Base-by-base conservation (phyloP, 306 rosid genomes). In the Macrotyloma uniflorum region DNA sequence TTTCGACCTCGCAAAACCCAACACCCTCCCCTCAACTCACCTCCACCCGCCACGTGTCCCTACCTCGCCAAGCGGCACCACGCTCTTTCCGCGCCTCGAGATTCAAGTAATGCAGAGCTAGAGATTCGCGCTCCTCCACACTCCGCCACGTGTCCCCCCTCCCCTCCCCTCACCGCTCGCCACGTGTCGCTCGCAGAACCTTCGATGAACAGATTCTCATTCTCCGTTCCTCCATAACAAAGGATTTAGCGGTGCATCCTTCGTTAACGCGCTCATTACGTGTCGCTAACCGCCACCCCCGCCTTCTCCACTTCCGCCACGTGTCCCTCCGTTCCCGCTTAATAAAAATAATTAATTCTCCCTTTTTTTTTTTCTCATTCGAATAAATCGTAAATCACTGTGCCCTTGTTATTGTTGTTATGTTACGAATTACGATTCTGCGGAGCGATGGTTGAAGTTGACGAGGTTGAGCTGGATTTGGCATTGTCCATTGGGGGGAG, bases 401-500 rank as follows among this genome's bases (percentile, higher is more conserved):
- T 26, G 28, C n/a, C n/a, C n/a, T n/a, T 26, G 28, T 26, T 26
- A 2, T 26, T 26, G 28, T 26, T 38, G 13, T 38, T 10, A 38
- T 38, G 43, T 38, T 38, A 36, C 42, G 11, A 0, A 35, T 35
- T 8, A 36, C 42, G 43, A 36, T 38, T 38, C 43, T 2, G 2
- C 2, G 13, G 9, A 38, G 43, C 43, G 4, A 58, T 81, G 85
- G 85, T 81, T 10, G 77, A 81, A 81, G 77, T 81, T 28, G 89
- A 84, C n/a, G 90, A 88, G 76, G 19, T 88, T 1, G 92, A 87
- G 69, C 90, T 93, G 2, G 98, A 91, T 77, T 87, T 93, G 28
- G 91, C 82, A 1, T 76, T 93, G 65, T 86, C 97, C 6, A 88
- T 91, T 0, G 97, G 97, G 1, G 88, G 97, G 2, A 49, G 79